Evolutionary conservation across 768 basidiomycete genomes (phyloP).

Genomic region (Psilocybe azurescens): DNA sequence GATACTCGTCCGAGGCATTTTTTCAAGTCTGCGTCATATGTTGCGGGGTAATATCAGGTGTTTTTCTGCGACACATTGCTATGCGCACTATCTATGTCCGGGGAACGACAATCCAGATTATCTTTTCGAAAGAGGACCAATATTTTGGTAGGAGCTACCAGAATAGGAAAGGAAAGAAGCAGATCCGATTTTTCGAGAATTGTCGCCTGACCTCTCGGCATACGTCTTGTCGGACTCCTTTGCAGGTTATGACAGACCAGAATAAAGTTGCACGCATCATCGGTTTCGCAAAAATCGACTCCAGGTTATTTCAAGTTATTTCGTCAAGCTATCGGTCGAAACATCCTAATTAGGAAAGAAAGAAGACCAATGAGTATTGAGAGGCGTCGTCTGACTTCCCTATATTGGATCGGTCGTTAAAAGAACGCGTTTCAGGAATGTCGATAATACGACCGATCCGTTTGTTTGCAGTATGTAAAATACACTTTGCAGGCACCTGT

Average conservation of each 20-base stretch:
- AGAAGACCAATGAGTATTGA: not conserved
- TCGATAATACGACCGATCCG: not conserved
- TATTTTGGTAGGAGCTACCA: not conserved
- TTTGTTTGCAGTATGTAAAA: no score
- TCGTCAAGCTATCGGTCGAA: not conserved
- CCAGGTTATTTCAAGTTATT: not conserved
- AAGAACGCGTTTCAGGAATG: conserved; percentile 9
- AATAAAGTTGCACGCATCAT: not conserved
- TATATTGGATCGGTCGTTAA: not conserved
- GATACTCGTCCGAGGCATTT: not conserved
- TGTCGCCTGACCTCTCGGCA: not conserved
- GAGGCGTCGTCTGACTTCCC: not conserved
- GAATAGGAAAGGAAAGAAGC: conserved; percentile 1
- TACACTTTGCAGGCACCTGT: no score
- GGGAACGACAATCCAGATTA: not conserved
- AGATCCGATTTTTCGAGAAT: not conserved
- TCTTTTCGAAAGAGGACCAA: not conserved
- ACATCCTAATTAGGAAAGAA: not conserved
- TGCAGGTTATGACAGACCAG: not conserved
- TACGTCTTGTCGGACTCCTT: not conserved
- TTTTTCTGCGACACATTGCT: not conserved
- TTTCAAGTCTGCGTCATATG: not conserved
- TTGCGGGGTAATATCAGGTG: not conserved
- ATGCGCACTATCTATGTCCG: not conserved
- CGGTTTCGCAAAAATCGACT: not conserved